These are phyloP conservation scores for Trametes cingulata DNA, from an alignment of 768 basidiomycete species.

Conservation along the genomic window DNA sequence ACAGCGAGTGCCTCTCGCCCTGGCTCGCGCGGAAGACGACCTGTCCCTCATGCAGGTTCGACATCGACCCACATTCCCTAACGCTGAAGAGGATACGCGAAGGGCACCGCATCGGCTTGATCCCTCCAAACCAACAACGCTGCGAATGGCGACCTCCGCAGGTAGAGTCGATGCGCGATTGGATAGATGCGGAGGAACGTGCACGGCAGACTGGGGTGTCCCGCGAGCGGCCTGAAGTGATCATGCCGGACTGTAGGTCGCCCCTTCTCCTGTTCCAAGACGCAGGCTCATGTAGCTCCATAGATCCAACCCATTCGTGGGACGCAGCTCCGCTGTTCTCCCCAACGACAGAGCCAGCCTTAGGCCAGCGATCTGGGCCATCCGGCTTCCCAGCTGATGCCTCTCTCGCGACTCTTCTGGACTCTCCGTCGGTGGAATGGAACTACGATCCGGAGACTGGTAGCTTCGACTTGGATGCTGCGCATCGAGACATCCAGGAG, in stretches of 20 bases:
- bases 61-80: constrained; percentile 76
- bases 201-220: constrained; percentile 2
- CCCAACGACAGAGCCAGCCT: no score
- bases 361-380: no score
- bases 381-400: no score
- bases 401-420: no score
- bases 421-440: no score
- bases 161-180: constrained; percentile 20
- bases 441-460: no score
- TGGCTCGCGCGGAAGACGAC: constrained; percentile 86
- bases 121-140: not conserved
- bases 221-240: constrained; percentile 6
- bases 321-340: no score
- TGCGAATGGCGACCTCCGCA: constrained; percentile 25
- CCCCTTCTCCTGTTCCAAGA: not conserved
- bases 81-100: constrained; percentile 37
- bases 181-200: constrained; percentile 27
- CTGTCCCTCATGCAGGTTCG: constrained; percentile 81
- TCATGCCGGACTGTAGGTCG: constrained; percentile 14
- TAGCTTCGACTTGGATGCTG: not conserved
- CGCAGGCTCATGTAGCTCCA: no score
- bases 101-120: not conserved
- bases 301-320: no score
- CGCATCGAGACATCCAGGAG: no score
- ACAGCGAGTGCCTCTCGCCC: constrained; percentile 71